A percentile compares a stretch with the other conserved stretches of the same genome.
phyloP scores from a whole-genome alignment of 1,284 basidiomycete genomes.

The Irpex rosettiformis region DNA sequence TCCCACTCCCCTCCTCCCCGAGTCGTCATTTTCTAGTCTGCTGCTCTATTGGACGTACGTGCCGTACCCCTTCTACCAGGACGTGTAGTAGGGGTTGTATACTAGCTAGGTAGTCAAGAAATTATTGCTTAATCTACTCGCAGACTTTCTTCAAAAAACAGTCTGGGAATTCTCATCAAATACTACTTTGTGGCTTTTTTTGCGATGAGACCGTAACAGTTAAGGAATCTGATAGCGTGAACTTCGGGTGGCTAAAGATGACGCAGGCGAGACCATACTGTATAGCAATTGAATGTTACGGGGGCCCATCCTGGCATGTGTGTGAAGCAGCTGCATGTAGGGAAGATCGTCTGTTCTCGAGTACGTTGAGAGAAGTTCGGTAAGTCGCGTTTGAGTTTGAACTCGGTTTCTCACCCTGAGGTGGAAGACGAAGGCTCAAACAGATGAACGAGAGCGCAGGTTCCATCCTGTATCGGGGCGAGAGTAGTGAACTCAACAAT shows the following conservation, averaged over 20 bases:
- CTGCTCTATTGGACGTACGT: neutral
- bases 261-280: neutral
- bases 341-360: neutral
- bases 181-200: neutral
- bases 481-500: no score
- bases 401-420: no score
- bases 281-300: neutral
- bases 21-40: neutral
- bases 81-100: neutral
- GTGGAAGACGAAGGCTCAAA: no score
- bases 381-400: no score
- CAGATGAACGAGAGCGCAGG: no score
- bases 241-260: neutral
- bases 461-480: neutral
- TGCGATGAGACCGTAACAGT: neutral
- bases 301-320: neutral
- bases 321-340: neutral
- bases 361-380: neutral
- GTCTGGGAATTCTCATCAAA: no score
- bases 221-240: neutral
- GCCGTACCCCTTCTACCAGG: neutral
- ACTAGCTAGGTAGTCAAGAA: neutral
- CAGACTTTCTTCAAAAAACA: no score
- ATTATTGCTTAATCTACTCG: neutral
- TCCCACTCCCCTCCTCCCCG: neutral